Conservation (phyloP, 176 grass and related monocot genomes). For the Hsuehochloa calcarea region DNA sequence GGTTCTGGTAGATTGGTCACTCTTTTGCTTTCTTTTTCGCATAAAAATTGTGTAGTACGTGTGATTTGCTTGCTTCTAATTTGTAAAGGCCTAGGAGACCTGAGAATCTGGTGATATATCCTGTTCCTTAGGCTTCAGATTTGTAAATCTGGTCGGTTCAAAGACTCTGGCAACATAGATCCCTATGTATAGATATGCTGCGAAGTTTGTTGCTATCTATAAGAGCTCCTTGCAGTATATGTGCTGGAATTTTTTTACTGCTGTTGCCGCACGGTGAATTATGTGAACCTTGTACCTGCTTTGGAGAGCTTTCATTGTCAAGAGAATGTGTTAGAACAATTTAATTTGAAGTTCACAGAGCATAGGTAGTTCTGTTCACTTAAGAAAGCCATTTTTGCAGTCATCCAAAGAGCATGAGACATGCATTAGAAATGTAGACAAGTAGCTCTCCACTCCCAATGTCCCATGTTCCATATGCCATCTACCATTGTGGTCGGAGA, state of each 20-base stretch:
- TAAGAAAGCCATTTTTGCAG: neutral
- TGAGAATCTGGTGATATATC: no score
- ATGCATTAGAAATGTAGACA: neutral
- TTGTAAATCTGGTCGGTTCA: no score
- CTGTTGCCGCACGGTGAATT: neutral
- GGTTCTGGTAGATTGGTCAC: neutral
- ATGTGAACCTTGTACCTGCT: neutral
- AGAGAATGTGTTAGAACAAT: neutral
- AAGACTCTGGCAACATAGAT: no score
- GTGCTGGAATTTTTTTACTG: neutral
- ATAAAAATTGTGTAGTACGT: neutral
- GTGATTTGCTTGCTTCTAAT: neutral
- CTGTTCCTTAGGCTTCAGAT: no score
- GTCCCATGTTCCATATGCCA: conserved; percentile 36
- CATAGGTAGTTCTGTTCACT: neutral
- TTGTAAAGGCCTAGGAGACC: neutral
- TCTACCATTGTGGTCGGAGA: conserved; percentile 21
- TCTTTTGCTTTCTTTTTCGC: neutral
- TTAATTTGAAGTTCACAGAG: neutral
- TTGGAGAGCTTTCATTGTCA: neutral
- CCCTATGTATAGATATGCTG: no score
- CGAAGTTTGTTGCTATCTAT: no score
- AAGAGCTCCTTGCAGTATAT: no score
- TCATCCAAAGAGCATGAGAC: neutral
- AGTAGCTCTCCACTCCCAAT: neutral